Evolutionary conservation across 2,329 filamentous ascomycete genomes (phyloP).

Genomic region (Albophoma yamanashiensis): DNA sequence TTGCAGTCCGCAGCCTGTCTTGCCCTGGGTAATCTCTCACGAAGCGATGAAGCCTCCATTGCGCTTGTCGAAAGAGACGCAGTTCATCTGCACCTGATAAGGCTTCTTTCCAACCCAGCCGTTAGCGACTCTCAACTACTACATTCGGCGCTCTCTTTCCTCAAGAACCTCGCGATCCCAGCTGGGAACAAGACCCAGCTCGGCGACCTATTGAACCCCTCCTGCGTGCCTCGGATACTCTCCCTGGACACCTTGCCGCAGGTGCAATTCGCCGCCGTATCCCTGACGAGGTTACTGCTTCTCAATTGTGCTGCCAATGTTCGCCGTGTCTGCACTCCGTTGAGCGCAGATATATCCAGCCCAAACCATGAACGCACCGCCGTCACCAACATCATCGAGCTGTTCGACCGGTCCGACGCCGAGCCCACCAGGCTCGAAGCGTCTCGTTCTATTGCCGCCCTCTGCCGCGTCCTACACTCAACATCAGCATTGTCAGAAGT

Average conservation of each 20-base stretch:
- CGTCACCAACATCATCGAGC: constrained; percentile 23
- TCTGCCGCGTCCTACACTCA: constrained; percentile 46
- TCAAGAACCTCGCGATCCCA: constrained; percentile 55
- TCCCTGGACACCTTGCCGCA: constrained; percentile 38
- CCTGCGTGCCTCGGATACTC: constrained; percentile 43
- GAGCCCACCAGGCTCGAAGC: constrained; percentile 50
- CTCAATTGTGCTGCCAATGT: constrained; percentile 43
- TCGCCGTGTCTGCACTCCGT: constrained; percentile 31
- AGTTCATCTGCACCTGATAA: constrained; percentile 32
- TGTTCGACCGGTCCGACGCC: constrained; percentile 27
- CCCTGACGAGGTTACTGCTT: constrained; percentile 45
- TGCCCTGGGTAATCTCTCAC: constrained; percentile 49
- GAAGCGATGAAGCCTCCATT: constrained; percentile 42
- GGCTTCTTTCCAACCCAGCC: constrained; percentile 29
- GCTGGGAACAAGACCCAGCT: constrained; percentile 40
- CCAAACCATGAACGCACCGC: constrained; percentile 16
- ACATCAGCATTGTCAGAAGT: constrained; percentile 15
- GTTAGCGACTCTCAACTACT: constrained; percentile 39
- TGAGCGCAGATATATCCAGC: constrained; percentile 19
- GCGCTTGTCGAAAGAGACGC: constrained; percentile 34
- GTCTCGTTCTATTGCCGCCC: constrained; percentile 38
- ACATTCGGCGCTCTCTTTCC: constrained; percentile 47
- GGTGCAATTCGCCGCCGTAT: constrained; percentile 49
- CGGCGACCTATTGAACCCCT: constrained; percentile 32
- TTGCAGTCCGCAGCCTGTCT: constrained; percentile 50